Percentiles rank a stretch among this genome's conserved stretches.
Evolutionary conservation across 2,329 filamentous ascomycete species (phyloP).

Genomic region (Hypoxylon sp.): DNA sequence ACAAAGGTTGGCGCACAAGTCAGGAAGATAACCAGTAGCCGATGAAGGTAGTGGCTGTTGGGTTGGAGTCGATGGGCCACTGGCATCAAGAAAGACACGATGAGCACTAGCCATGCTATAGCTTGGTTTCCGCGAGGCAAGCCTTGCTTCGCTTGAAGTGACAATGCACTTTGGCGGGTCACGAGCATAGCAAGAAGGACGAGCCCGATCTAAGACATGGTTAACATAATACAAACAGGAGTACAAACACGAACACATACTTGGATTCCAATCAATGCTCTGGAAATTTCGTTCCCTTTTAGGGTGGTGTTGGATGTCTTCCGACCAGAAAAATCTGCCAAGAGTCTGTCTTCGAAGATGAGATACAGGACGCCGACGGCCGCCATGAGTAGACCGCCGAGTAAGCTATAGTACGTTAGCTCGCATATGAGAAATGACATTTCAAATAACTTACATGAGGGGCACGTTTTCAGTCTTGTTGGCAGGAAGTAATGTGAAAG

Average conservation of each 20-base stretch:
- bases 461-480: conserved; percentile 81
- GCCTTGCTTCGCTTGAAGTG: conserved; percentile 83
- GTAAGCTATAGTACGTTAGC: conserved; percentile 59
- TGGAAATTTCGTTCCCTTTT: conserved; percentile 57
- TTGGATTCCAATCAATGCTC: conserved; percentile 72
- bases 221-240: conserved; percentile 20
- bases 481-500: conserved; percentile 84
- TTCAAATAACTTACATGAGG: conserved; percentile 39
- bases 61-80: conserved; percentile 81
- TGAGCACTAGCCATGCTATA: conserved; percentile 81
- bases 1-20: conserved; percentile 94
- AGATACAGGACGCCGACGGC: conserved; percentile 79
- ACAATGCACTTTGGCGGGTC: conserved; percentile 84
- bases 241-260: conserved; percentile 49
- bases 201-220: conserved; percentile 68
- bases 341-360: conserved; percentile 72
- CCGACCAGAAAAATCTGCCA: conserved; percentile 54
- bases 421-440: background rate
- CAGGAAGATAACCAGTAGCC: conserved; percentile 86
- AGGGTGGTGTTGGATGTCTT: conserved; percentile 36
- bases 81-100: conserved; percentile 81
- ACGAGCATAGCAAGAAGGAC: conserved; percentile 83
- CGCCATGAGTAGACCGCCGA: conserved; percentile 82
- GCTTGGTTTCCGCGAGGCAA: conserved; percentile 88
- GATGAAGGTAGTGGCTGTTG: conserved; percentile 88